A percentile compares a stretch with the other conserved stretches of the same genome.
Evolutionary conservation across 805 yeast genomes (phyloP).

Genomic region (Saccharomycopsis sp.): DNA sequence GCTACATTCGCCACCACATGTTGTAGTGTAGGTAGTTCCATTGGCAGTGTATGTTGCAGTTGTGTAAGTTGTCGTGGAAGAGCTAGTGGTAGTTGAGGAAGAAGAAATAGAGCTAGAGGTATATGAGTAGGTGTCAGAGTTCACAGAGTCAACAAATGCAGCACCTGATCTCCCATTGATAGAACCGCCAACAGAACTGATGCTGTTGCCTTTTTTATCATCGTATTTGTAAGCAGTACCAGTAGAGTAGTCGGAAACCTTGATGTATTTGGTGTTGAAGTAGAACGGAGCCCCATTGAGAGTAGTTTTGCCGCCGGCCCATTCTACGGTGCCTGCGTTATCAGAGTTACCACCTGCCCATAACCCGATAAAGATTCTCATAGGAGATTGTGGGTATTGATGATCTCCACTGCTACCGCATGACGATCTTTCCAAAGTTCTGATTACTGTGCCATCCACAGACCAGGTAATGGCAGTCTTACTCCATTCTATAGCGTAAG

Average conservation of each 20-base stretch:
- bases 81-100: slow-evolving; percentile 5
- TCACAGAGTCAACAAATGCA: slow-evolving; percentile 6
- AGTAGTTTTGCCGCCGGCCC: slow-evolving; percentile 81
- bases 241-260: slow-evolving; percentile 62
- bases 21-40: slow-evolving; percentile 9
- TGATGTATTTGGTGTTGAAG: slow-evolving; percentile 53
- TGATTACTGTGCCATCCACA: slow-evolving; percentile 59
- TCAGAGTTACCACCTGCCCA: slow-evolving; percentile 81
- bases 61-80: background rate
- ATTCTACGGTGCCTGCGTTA: slow-evolving; percentile 64
- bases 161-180: slow-evolving; percentile 18
- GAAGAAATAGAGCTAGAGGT: slow-evolving; percentile 1
- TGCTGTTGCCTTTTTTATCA: slow-evolving; percentile 33
- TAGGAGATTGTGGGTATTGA: slow-evolving; percentile 88
- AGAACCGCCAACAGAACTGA: slow-evolving; percentile 10
- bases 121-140: background rate
- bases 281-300: slow-evolving; percentile 60
- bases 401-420: slow-evolving; percentile 39
- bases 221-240: slow-evolving; percentile 54
- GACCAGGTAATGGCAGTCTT: slow-evolving; percentile 59
- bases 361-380: slow-evolving; percentile 59
- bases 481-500: slow-evolving; percentile 83
- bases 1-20: slow-evolving; percentile 20
- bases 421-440: slow-evolving; percentile 41
- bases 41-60: slow-evolving; percentile 3